phyloP scores from a whole-genome alignment of 163 green algal species.

The Chlamydomonas reinhardtii region DNA sequence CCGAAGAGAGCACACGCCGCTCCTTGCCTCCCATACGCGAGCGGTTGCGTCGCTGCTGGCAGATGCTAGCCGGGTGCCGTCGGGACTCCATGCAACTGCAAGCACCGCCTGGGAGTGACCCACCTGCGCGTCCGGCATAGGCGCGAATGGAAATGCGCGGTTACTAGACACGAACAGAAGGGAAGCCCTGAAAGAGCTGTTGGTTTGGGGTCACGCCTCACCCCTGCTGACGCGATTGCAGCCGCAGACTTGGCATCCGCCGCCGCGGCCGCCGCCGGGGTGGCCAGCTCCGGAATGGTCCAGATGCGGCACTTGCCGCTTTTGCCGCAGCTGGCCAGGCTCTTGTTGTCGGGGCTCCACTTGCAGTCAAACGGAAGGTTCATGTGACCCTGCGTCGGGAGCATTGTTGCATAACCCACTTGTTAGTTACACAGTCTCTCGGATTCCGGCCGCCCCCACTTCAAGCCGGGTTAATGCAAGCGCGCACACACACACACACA shows the following conservation, averaged over 20 bases:
- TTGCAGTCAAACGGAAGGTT: not conserved
- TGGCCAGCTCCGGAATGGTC: too few species aligned
- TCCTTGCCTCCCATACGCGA: conserved; percentile 1
- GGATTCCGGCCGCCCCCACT: too few species aligned
- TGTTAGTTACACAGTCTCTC: too few species aligned
- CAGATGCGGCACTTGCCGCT: not conserved
- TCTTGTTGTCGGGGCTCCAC: conserved; percentile 15
- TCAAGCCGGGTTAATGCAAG: too few species aligned
- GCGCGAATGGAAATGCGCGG: too few species aligned
- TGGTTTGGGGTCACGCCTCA: too few species aligned
- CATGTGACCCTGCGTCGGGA: not conserved
- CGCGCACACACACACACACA: too few species aligned
- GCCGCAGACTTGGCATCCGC: too few species aligned
- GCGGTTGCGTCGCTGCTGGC: conserved; percentile 21
- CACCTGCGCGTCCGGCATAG: not conserved
- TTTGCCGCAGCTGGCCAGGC: conserved; percentile 14
- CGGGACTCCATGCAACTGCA: conserved; percentile 24
- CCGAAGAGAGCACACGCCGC: not conserved
- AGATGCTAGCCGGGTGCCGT: conserved; percentile 16
- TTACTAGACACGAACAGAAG: too few species aligned
- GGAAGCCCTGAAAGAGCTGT: too few species aligned
- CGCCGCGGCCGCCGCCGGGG: too few species aligned
- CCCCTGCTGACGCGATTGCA: too few species aligned
- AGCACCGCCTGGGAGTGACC: conserved; percentile 5
- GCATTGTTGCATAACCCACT: not conserved